Evolutionary conservation across 257 asterid genomes (phyloP).

Genomic region (Nicotiana benthamiana): DNA sequence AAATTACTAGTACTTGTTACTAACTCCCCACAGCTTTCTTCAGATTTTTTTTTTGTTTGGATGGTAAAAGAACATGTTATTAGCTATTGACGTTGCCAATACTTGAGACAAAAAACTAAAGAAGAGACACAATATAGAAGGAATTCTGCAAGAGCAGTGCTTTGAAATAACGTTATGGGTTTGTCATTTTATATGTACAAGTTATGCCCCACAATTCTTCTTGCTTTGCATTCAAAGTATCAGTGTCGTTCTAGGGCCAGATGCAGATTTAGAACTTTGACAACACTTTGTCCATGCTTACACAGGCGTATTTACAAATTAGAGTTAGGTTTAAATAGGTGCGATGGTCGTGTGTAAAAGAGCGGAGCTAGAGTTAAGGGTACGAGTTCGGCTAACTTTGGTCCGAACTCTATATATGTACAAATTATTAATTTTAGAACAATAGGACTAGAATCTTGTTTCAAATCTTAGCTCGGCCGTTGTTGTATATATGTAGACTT

Average conservation of each 20-base stretch:
- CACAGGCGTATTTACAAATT: not conserved
- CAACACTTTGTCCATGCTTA: not conserved
- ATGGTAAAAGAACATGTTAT: conserved; percentile 21
- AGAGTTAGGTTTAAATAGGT: not conserved
- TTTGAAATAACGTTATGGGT: not conserved
- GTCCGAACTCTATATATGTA: too few species aligned
- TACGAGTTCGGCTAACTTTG: too few species aligned
- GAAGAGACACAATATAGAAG: not conserved
- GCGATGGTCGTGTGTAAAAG: not conserved
- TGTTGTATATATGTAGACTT: not conserved
- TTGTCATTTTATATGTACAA: conserved; percentile 21
- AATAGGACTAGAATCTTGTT: too few species aligned
- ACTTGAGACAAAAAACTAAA: conserved; percentile 19
- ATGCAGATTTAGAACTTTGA: not conserved
- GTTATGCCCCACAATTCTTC: not conserved
- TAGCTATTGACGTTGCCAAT: conserved; percentile 56
- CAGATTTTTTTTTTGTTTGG: conserved; percentile 4
- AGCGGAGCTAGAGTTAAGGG: too few species aligned
- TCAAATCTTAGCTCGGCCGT: too few species aligned
- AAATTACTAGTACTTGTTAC: conserved; percentile 13
- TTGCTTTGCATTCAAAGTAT: not conserved
- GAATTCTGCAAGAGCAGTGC: not conserved
- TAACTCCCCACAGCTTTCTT: conserved; percentile 11
- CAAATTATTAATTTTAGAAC: too few species aligned
- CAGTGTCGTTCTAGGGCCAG: not conserved